Conservation (phyloP, 495 filamentous ascomycete species). For the Penicillium turbatum region DNA sequence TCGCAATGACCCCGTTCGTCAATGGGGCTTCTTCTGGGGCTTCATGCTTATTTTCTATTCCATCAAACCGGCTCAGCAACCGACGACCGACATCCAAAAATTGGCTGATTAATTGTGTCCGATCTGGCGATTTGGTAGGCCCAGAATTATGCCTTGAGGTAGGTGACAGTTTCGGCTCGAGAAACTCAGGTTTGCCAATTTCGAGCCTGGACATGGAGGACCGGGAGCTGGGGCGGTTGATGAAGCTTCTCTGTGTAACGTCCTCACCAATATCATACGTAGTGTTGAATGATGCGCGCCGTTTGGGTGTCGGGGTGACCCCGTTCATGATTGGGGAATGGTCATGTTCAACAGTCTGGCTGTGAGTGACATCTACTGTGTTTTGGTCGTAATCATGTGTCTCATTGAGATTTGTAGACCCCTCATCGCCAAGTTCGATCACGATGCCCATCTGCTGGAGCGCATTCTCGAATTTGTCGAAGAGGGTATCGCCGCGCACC, state of each 20-base stretch:
- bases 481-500: slow-evolving; percentile 45
- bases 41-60: slow-evolving; percentile 22
- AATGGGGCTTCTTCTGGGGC: slow-evolving; percentile 13
- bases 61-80: slow-evolving; percentile 35
- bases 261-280: slow-evolving; percentile 53
- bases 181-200: slow-evolving; percentile 35
- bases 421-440: slow-evolving; percentile 52
- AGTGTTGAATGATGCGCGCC: slow-evolving; percentile 56
- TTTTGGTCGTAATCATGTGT: slow-evolving; percentile 23
- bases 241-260: slow-evolving; percentile 36
- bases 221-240: slow-evolving; percentile 41
- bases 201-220: slow-evolving; percentile 47
- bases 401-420: slow-evolving; percentile 25
- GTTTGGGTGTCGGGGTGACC: slow-evolving; percentile 30
- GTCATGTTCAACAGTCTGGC: slow-evolving; percentile 17
- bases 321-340: slow-evolving; percentile 19
- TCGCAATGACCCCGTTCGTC: slow-evolving; percentile 28
- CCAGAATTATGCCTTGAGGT: slow-evolving; percentile 13
- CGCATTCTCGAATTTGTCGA: slow-evolving; percentile 61
- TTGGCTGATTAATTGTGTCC: slow-evolving; percentile 42
- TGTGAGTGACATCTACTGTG: slow-evolving; percentile 21
- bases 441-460: slow-evolving; percentile 64
- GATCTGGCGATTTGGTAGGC: slow-evolving; percentile 34
- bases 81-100: slow-evolving; percentile 43
- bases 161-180: slow-evolving; percentile 30